Base-by-base conservation (phyloP, 2,329 filamentous ascomycete species). In the Alternaria postmessia region DNA sequence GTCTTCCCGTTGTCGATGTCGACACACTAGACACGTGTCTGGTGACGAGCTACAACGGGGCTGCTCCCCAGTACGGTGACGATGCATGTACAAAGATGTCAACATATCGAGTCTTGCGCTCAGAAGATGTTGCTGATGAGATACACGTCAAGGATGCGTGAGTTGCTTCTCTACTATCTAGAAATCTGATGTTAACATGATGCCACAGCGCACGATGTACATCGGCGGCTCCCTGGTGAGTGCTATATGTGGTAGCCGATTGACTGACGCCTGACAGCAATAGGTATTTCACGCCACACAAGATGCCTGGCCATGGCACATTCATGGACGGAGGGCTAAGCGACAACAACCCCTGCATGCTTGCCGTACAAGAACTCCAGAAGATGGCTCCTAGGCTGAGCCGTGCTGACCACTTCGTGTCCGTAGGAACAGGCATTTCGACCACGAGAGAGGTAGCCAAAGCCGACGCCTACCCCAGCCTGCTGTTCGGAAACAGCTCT, bases 151-250 rank as follows among this genome's bases (percentile, higher is more conserved):
- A 51, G 22, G 47, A 51, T 24, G 32, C 47, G 47, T 51, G 16
- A 51, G 47, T 51, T 51, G 30, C 24, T 22, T 11, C 22, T 3
- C 22, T 24, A 7, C 34, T 39, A 39, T 36, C 32, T 22, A 36
- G 32, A 28, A 14, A 16, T 39, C 9, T 39, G 36, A 24, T 39
- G 26, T 32, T 51, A 22, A 51, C 47, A 28, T 26, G 24, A 28
- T 39, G 20, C 32, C 5, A 51, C 9, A 51, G 47, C 47, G 47
- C 32, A 51, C 47, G 47, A 39, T 51, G 32, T 36, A 39, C 47
- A 36, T 51, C 47, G 22, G 47, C 47, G 22, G 47, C 47, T 39
- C 47, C 47, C n/a, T 51, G 32, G 47, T 51, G 32, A 51, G 47
- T 51, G 5, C 20, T 39, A 22, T 11, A 51, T 28, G 22, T 26